Percentiles rank a stretch among this genome's conserved stretches.
Evolutionary conservation across 768 basidiomycete genomes (phyloP).

Genomic region (Lactarius sp.): DNA sequence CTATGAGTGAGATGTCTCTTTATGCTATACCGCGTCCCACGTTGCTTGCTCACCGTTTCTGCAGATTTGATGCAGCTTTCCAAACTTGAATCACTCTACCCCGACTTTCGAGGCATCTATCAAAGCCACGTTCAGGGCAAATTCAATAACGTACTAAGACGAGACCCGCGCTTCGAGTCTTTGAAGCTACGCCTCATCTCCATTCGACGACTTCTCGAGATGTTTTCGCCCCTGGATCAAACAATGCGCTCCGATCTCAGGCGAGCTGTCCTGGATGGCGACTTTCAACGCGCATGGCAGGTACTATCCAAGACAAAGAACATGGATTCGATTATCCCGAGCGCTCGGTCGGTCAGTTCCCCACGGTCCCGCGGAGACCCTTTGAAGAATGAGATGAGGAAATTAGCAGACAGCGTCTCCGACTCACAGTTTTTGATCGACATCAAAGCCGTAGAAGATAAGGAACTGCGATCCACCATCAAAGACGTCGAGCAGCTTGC

Average conservation of each 20-base stretch:
- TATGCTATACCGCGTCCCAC: too few species aligned
- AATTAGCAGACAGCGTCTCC: neutral
- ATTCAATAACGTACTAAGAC: neutral
- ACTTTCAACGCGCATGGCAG: neutral
- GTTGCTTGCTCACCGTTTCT: neutral
- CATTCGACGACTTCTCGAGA: neutral
- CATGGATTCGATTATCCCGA: neutral
- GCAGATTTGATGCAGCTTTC: neutral
- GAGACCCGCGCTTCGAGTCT: neutral
- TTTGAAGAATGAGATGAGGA: conserved; percentile 6
- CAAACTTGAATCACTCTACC: neutral
- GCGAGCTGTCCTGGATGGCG: neutral
- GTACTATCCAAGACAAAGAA: neutral
- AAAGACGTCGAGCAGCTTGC: neutral
- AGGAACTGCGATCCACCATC: neutral
- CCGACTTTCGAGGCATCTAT: neutral
- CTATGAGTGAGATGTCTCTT: neutral
- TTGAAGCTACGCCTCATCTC: neutral
- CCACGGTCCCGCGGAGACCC: neutral
- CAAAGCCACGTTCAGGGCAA: neutral
- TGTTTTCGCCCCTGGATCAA: neutral
- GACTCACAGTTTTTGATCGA: conserved; percentile 15
- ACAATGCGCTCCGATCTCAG: neutral
- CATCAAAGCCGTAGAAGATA: neutral
- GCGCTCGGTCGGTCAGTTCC: neutral